A percentile compares a stretch with the other conserved stretches of the same genome.
phyloP scores from a whole-genome alignment of 306 rosid genomes.

The Luffa acutangula region DNA sequence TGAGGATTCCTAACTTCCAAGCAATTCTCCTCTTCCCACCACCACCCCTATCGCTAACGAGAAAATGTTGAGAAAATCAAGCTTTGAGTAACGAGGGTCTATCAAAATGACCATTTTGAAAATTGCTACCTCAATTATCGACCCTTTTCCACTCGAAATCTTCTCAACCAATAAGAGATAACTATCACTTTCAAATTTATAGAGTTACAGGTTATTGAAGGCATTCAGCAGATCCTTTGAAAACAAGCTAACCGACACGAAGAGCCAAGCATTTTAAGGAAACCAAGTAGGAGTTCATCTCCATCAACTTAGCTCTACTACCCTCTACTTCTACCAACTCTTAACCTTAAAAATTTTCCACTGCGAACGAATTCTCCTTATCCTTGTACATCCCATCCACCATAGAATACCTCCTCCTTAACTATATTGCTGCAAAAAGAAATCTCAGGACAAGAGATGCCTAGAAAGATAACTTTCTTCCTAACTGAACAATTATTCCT shows the following conservation, averaged over 20 bases:
- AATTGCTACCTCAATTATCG: not conserved
- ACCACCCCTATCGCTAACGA: not conserved
- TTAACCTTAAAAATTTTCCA: not conserved
- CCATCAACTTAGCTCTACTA: not conserved
- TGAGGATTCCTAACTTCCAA: not conserved
- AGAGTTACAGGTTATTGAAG: not conserved
- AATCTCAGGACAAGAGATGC: not conserved
- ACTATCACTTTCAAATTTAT: not conserved
- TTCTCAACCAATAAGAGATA: not conserved
- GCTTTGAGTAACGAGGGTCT: not conserved
- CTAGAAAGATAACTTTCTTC: not conserved
- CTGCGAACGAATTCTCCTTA: not conserved
- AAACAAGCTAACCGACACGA: not conserved
- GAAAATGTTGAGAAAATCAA: not conserved
- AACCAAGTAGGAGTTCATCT: not conserved
- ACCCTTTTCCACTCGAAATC: not conserved
- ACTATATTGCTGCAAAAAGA: not conserved
- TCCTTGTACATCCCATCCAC: not conserved
- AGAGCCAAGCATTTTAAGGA: not conserved
- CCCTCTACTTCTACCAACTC: not conserved
- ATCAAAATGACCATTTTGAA: not conserved
- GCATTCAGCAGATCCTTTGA: not conserved
- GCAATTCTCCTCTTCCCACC: not conserved
- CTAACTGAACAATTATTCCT: not conserved
- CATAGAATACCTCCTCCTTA: not conserved